These are phyloP conservation scores for Termitomyces sp. DNA, from an alignment of 1,284 basidiomycete genomes.

Conservation along the genomic window DNA sequence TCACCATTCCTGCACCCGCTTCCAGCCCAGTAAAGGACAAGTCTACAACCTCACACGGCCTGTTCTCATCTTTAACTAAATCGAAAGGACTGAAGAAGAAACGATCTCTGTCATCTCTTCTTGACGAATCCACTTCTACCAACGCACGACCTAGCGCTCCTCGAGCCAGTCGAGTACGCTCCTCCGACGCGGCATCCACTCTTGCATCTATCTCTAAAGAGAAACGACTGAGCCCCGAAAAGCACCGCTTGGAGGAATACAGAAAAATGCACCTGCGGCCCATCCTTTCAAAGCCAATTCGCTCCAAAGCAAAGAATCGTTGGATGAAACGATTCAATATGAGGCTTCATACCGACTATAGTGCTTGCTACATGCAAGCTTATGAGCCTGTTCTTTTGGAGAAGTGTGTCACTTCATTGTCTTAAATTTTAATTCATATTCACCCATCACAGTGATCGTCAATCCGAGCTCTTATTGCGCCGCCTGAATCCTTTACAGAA, in stretches of 20 bases:
- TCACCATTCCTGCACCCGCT: neutral
- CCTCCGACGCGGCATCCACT: conserved; percentile 10
- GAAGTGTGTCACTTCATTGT: conserved; percentile 38
- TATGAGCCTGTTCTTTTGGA: conserved; percentile 54
- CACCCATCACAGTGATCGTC: conserved; percentile 44
- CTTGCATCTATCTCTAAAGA: conserved; percentile 7
- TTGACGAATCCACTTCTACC: conserved; percentile 16
- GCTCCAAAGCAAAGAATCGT: conserved; percentile 22
- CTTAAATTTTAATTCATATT: conserved; percentile 4
- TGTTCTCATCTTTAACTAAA: conserved; percentile 15
- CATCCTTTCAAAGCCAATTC: neutral
- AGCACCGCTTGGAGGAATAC: conserved; percentile 10
- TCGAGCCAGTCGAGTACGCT: conserved; percentile 9
- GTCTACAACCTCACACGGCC: conserved; percentile 16
- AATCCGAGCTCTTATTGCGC: conserved; percentile 46
- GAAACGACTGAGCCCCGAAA: conserved; percentile 1
- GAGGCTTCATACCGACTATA: conserved; percentile 49
- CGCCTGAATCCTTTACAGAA: conserved; percentile 43
- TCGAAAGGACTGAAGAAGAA: conserved; percentile 27
- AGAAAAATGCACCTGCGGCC: conserved; percentile 8
- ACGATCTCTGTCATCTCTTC: conserved; percentile 28
- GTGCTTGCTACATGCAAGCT: conserved; percentile 57
- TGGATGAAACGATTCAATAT: conserved; percentile 38
- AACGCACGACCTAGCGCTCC: conserved; percentile 4
- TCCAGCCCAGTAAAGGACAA: conserved; percentile 11